phyloP scores from a whole-genome alignment of 441 rosid genomes.

The Populus trichocarpa region DNA sequence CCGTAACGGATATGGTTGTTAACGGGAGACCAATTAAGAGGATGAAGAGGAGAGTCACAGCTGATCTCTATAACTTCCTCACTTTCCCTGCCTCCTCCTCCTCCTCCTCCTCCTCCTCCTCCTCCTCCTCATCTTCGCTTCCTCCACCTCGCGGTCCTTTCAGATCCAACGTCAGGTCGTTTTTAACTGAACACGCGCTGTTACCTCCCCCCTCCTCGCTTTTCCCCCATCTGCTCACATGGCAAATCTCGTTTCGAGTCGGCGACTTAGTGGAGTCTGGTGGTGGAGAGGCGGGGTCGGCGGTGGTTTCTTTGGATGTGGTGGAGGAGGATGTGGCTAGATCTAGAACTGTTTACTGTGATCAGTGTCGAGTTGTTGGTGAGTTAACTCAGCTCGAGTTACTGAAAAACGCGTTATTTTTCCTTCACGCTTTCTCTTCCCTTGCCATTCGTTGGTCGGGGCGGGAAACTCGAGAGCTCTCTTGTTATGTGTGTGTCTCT shows the following conservation, averaged over 20 bases:
- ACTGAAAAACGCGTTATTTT: not conserved
- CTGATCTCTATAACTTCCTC: constrained; percentile 57
- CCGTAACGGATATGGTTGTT: constrained; percentile 38
- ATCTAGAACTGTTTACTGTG: constrained; percentile 71
- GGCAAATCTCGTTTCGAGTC: constrained; percentile 54
- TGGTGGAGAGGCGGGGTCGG: constrained; percentile 32
- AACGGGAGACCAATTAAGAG: constrained; percentile 55
- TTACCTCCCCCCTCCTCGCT: constrained; percentile 48
- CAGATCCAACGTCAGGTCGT: constrained; percentile 39
- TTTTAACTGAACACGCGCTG: constrained; percentile 44
- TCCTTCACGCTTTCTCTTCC: constrained; percentile 9
- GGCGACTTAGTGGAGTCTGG: constrained; percentile 32
- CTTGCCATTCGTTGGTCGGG: constrained; percentile 22
- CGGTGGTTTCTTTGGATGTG: constrained; percentile 43
- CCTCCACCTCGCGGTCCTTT: constrained; percentile 33
- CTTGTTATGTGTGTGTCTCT: not conserved
- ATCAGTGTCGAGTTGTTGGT: constrained; percentile 84
- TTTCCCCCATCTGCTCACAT: constrained; percentile 47
- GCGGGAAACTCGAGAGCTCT: constrained; percentile 20
- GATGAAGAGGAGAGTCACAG: constrained; percentile 67
- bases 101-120: constrained; percentile 29
- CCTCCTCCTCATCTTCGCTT: constrained; percentile 24
- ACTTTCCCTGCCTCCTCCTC: constrained; percentile 40
- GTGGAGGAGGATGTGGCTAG: constrained; percentile 74
- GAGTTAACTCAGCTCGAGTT: constrained; percentile 44